Percentiles rank a stretch among this genome's conserved stretches.
Evolutionary conservation across 1,139 yeast genomes (phyloP).

Genomic region (Kurtzmaniella quercitrusa): DNA sequence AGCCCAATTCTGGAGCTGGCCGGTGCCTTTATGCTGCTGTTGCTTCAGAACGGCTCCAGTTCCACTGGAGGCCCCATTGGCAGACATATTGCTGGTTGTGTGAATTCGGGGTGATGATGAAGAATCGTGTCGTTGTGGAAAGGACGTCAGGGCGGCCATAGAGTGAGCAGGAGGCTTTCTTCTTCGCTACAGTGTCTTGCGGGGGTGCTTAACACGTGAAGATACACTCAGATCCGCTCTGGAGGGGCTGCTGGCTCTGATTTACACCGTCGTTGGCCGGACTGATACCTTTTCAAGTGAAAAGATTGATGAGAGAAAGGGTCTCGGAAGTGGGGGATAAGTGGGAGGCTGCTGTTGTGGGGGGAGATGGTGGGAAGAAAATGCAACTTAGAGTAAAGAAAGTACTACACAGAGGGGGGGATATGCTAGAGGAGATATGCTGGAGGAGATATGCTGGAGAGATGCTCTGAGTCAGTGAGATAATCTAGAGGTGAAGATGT

Average conservation of each 20-base stretch:
- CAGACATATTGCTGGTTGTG: constrained; percentile 19
- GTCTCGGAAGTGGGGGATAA: not conserved
- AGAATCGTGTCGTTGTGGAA: constrained; percentile 4
- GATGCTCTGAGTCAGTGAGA: too few relatives aligned
- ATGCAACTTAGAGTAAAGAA: too few relatives aligned
- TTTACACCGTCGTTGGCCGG: not conserved
- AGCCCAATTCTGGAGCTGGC: constrained; percentile 8
- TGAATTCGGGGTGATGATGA: constrained; percentile 17
- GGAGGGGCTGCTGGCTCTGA: not conserved
- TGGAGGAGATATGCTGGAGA: too few relatives aligned
- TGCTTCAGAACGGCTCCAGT: constrained; percentile 11
- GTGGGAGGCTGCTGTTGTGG: not conserved
- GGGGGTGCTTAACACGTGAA: not conserved
- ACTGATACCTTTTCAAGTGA: not conserved
- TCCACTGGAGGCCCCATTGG: not conserved
- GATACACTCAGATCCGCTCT: not conserved
- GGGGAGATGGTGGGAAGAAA: too few relatives aligned
- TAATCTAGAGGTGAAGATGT: too few relatives aligned
- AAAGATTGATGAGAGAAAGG: not conserved
- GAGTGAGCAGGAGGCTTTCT: not conserved
- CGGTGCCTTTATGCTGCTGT: constrained; percentile 18
- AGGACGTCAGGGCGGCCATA: not conserved
- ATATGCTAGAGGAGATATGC: too few relatives aligned
- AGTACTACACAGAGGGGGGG: too few relatives aligned
- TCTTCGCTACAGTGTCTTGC: not conserved